Evolutionary conservation across 768 basidiomycete genomes (phyloP).

Genomic region (Xerocomellus intermedius): DNA sequence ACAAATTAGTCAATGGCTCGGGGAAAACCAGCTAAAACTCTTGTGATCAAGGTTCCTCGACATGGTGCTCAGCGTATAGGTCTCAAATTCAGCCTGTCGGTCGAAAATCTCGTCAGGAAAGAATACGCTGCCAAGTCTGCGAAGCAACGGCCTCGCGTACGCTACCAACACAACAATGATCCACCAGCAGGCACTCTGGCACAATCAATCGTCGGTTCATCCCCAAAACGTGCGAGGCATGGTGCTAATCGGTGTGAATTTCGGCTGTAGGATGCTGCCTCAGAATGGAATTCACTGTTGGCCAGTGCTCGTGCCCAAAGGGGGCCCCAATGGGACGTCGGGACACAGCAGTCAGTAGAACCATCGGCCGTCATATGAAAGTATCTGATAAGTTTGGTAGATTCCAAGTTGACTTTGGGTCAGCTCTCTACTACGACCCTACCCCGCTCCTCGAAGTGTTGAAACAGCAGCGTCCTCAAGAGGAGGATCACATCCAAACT

Average conservation of each 20-base stretch:
- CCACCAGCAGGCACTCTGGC: slow-evolving; percentile 42
- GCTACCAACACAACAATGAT: slow-evolving; percentile 61
- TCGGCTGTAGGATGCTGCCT: slow-evolving; percentile 60
- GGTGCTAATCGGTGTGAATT: background rate
- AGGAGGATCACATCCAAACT: slow-evolving; percentile 27
- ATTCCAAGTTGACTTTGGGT: slow-evolving; percentile 73
- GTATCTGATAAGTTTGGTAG: slow-evolving; percentile 36
- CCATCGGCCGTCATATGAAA: background rate
- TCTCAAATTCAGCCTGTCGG: slow-evolving; percentile 56
- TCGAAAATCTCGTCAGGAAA: slow-evolving; percentile 52
- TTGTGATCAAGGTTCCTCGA: slow-evolving; percentile 67
- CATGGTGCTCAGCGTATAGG: slow-evolving; percentile 75
- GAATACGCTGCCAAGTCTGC: slow-evolving; percentile 53
- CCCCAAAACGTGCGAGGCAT: background rate
- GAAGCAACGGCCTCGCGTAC: slow-evolving; percentile 25
- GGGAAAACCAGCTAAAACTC: slow-evolving; percentile 51
- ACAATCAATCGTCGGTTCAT: slow-evolving; percentile 60
- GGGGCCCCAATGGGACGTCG: slow-evolving; percentile 86
- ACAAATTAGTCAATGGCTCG: slow-evolving; percentile 23
- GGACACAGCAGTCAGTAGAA: slow-evolving; percentile 73
- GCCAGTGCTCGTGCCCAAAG: slow-evolving; percentile 76
- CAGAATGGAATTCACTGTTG: slow-evolving; percentile 83
- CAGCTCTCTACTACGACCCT: slow-evolving; percentile 73
- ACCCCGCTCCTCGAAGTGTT: slow-evolving; percentile 54
- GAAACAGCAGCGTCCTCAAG: slow-evolving; percentile 34